Base-by-base conservation (phyloP, 2,329 filamentous ascomycete species). In the Penicillium sp. region DNA sequence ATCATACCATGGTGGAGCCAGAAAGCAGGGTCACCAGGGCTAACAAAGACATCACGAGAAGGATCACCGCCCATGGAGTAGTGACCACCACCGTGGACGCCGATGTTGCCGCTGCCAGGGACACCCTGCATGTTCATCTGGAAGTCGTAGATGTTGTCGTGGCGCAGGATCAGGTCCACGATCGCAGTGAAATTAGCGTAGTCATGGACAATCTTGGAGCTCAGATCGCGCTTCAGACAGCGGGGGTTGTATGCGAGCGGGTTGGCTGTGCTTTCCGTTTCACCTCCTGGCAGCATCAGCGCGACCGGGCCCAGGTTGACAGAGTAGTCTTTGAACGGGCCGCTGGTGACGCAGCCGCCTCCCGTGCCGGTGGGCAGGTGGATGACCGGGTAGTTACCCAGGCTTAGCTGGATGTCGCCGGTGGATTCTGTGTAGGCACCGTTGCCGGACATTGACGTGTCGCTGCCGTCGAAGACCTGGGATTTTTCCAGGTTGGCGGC, bases 381-480 rank as follows among this genome's bases (percentile, higher is more conserved):
- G 53, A 75, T 67, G n/a, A 68, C 61, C 7, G 64, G 67, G n/a
- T 67, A 54, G 21, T 35, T 34, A 13, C 49, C 53, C 15, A 58
- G 34, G 22, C 17, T 53, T 35, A 57, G 54, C 46, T 28, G 48
- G 13, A 62, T 58, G 26, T 62, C 56, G 17, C 43, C 61, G 57
- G 35, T 60, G 49, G 7, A 8, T 0, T 57, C 41, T 37, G 70
- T 58, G 44, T 63, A 63, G 7, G 52, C 69, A 3, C 75, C 74
- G 55, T 77, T 72, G 10, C 75, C 74, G 4, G 67, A 68, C 56
- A 77, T 65, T 17, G 70, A 74, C 7, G 64, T 66, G 1, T 67
- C 70, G 46, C 68, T 74, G n/a, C 77, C 76, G 53, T 78, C 74
- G 52, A 77, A 77, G 46, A 78, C 62, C 10, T 74, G 64, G 1